A percentile compares a stretch with the other conserved stretches of the same genome.
Evolutionary conservation across 2,329 filamentous ascomycete species (phyloP).

Genomic region (Bipolaris bicolor): DNA sequence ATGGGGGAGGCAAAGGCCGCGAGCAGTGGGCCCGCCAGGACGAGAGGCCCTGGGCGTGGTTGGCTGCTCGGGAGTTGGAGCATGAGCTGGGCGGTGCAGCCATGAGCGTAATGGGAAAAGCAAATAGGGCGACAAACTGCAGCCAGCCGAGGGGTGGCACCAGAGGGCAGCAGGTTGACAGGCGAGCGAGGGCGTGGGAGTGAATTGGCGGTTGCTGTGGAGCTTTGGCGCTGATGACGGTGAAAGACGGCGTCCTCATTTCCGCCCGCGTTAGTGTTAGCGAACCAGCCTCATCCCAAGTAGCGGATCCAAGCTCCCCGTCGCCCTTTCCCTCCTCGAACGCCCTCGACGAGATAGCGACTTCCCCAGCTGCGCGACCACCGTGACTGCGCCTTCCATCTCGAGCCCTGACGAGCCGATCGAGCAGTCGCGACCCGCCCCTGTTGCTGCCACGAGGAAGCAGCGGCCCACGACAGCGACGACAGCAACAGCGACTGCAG

Average conservation of each 20-base stretch:
- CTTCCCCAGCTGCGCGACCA: constrained; percentile 28
- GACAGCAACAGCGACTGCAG: neutral
- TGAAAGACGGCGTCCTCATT: constrained; percentile 44
- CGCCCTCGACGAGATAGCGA: constrained; percentile 27
- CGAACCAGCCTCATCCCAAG: constrained; percentile 46
- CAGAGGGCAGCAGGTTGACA: neutral
- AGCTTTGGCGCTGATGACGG: constrained; percentile 35
- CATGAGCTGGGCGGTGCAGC: neutral
- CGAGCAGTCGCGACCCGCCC: constrained; percentile 29
- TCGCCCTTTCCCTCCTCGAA: constrained; percentile 31
- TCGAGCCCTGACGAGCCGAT: constrained; percentile 26
- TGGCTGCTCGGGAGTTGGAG: constrained; percentile 14
- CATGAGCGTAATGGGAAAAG: neutral
- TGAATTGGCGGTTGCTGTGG: constrained; percentile 23
- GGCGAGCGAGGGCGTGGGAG: constrained; percentile 16
- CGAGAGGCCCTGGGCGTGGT: constrained; percentile 35
- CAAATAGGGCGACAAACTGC: too few species aligned
- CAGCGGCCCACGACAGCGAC: constrained; percentile 11
- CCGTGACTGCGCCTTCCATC: constrained; percentile 36
- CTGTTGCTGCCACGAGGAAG: constrained; percentile 25
- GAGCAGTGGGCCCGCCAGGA: constrained; percentile 15
- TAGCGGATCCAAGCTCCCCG: constrained; percentile 33
- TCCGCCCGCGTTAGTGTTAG: constrained; percentile 45
- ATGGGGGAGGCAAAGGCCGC: constrained; percentile 17
- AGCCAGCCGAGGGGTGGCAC: too few species aligned